A percentile compares a stretch with the other conserved stretches of the same genome.
These are phyloP conservation scores for Aureobasidium mangrovei DNA, from an alignment of 2,329 filamentous ascomycete species.

Conservation along the genomic window DNA sequence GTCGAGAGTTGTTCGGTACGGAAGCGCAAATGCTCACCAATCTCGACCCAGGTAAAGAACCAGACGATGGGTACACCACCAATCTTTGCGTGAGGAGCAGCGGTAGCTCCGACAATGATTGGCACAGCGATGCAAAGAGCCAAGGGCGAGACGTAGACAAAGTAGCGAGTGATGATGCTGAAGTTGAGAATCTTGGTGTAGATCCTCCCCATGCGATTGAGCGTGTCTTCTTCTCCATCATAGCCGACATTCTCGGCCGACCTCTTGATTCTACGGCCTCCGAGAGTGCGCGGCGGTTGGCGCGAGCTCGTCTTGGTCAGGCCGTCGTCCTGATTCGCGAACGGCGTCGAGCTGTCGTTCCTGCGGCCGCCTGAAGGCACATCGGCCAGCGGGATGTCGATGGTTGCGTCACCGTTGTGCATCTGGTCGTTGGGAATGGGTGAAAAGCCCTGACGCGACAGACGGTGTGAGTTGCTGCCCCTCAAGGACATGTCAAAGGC, in stretches of 20 bases:
- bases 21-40: constrained; percentile 29
- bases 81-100: constrained; percentile 39
- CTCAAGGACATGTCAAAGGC: constrained; percentile 8
- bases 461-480: constrained; percentile 8
- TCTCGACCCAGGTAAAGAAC: constrained; percentile 58
- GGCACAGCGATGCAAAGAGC: constrained; percentile 52
- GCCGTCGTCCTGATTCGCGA: constrained; percentile 4
- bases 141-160: constrained; percentile 53
- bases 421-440: constrained; percentile 20
- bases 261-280: constrained; percentile 28
- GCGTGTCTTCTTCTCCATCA: constrained; percentile 44
- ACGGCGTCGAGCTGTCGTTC: constrained; percentile 28
- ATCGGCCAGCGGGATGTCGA: constrained; percentile 53
- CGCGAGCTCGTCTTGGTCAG: constrained; percentile 19
- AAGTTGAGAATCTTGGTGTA: constrained; percentile 55
- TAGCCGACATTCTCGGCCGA: constrained; percentile 29
- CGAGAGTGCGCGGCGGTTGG: constrained; percentile 31
- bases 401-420: constrained; percentile 42
- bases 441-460: constrained; percentile 26
- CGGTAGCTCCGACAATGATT: constrained; percentile 53
- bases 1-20: neutral
- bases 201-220: constrained; percentile 51
- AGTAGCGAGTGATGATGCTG: constrained; percentile 54
- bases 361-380: constrained; percentile 37
- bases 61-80: constrained; percentile 49